Evolutionary conservation across 2,329 filamentous ascomycete genomes (phyloP).

Genomic region (Verticillium alfalfae): DNA sequence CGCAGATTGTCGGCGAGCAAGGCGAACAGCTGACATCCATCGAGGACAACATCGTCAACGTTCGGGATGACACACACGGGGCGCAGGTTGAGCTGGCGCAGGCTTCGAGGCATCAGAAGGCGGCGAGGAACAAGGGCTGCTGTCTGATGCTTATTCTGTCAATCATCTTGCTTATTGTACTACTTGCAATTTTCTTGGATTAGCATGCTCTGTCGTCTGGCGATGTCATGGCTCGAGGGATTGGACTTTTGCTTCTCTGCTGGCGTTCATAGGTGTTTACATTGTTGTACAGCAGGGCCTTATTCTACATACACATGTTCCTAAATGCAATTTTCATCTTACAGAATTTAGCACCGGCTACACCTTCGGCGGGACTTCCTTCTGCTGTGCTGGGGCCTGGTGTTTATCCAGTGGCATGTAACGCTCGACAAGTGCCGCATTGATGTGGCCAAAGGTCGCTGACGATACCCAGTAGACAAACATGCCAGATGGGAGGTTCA

Average conservation of each 20-base stretch:
- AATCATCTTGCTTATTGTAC: slow-evolving; percentile 82
- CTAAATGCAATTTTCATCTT: neutral
- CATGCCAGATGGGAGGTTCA: slow-evolving; percentile 30
- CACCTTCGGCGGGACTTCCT: neutral
- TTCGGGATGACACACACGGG: slow-evolving; percentile 73
- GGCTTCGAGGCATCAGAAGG: slow-evolving; percentile 90
- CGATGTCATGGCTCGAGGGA: neutral
- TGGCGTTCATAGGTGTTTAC: neutral
- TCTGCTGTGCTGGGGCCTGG: neutral
- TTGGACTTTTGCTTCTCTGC: neutral
- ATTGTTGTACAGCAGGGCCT: slow-evolving; percentile 9
- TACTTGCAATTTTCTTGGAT: slow-evolving; percentile 78
- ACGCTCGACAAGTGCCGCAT: slow-evolving; percentile 20
- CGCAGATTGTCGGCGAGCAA: slow-evolving; percentile 92
- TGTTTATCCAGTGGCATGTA: neutral
- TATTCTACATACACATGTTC: neutral
- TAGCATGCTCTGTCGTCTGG: slow-evolving; percentile 25
- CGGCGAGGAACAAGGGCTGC: slow-evolving; percentile 89
- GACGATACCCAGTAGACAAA: slow-evolving; percentile 34
- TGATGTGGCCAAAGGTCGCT: slow-evolving; percentile 26
- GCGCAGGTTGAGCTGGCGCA: slow-evolving; percentile 81
- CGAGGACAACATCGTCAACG: slow-evolving; percentile 79
- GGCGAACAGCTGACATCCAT: slow-evolving; percentile 85
- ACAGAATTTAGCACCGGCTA: neutral
- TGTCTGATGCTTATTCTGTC: slow-evolving; percentile 84